phyloP scores from a whole-genome alignment of 2,329 filamentous ascomycete genomes.

The Fusarium caatingaense region DNA sequence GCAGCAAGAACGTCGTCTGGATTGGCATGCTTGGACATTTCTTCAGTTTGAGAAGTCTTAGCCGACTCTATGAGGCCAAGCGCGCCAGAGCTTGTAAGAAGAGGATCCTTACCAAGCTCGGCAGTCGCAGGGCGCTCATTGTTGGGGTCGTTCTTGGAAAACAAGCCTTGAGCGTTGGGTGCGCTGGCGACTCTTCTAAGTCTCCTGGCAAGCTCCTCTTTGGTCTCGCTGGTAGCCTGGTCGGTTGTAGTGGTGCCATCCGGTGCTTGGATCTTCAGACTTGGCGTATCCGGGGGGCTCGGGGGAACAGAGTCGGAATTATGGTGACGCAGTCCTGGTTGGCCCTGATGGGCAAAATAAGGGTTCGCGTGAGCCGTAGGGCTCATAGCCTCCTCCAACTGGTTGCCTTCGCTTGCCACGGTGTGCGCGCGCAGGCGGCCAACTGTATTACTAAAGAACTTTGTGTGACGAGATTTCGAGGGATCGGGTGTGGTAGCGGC shows the following conservation, averaged over 20 bases:
- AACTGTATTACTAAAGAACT: conserved; percentile 88
- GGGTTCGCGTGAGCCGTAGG: conserved; percentile 96
- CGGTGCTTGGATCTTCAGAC: conserved; percentile 77
- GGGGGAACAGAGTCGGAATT: conserved; percentile 94
- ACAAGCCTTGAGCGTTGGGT: conserved; percentile 95
- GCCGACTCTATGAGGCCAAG: conserved; percentile 52
- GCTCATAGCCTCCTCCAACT: conserved; percentile 87
- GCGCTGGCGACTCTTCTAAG: conserved; percentile 94
- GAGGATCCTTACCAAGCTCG: conserved; percentile 85
- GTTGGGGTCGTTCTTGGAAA: conserved; percentile 66
- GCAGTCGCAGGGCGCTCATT: conserved; percentile 83
- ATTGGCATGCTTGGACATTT: conserved; percentile 54
- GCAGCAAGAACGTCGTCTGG: conserved; percentile 66
- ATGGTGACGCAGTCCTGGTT: conserved; percentile 91
- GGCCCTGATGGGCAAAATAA: conserved; percentile 96
- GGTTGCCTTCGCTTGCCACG: conserved; percentile 91
- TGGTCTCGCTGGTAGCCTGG: conserved; percentile 80
- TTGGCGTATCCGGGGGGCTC: conserved; percentile 90
- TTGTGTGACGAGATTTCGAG: conserved; percentile 80
- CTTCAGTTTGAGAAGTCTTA: conserved; percentile 39
- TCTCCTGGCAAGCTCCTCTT: conserved; percentile 94
- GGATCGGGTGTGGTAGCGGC: conserved; percentile 34
- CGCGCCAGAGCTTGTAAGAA: conserved; percentile 62
- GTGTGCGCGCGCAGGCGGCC: conserved; percentile 90
- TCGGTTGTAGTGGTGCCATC: conserved; percentile 69